Evolutionary conservation across 73 alveolate species (phyloP).

Genomic region (Tetrahymena elliotti): DNA sequence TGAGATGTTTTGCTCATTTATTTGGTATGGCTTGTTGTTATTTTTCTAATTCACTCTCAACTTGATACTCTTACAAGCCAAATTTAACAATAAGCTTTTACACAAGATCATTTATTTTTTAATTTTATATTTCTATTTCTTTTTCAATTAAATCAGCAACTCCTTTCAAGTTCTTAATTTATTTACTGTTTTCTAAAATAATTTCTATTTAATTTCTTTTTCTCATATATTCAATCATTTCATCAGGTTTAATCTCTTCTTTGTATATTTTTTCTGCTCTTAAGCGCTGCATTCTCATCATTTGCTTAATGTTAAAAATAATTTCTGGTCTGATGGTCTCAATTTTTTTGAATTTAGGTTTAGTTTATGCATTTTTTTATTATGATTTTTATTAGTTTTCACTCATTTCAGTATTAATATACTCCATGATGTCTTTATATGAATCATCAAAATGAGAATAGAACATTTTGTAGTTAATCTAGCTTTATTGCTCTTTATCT

Average conservation of each 20-base stretch:
- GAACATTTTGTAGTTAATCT: background rate
- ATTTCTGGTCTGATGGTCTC: background rate
- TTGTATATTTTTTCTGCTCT: background rate
- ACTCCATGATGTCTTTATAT: background rate
- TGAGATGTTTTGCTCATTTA: background rate
- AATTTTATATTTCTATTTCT: background rate
- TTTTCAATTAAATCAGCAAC: background rate
- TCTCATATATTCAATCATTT: background rate
- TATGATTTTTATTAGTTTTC: background rate
- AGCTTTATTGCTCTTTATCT: background rate
- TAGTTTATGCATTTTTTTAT: background rate
- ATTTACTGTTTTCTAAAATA: background rate
- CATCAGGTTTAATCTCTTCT: background rate
- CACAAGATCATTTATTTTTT: background rate
- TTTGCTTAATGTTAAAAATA: background rate
- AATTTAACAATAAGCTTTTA: background rate
- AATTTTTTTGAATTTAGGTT: background rate
- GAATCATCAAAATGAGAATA: background rate
- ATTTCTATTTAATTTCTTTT: background rate
- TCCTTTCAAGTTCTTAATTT: background rate
- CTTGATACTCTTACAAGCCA: background rate
- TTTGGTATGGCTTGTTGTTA: background rate
- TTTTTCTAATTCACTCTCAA: background rate
- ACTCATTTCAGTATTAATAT: background rate
- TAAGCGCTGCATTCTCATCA: background rate